Base-by-base conservation (phyloP, 305 asterid genomes). In the Fraxinus nigra region DNA sequence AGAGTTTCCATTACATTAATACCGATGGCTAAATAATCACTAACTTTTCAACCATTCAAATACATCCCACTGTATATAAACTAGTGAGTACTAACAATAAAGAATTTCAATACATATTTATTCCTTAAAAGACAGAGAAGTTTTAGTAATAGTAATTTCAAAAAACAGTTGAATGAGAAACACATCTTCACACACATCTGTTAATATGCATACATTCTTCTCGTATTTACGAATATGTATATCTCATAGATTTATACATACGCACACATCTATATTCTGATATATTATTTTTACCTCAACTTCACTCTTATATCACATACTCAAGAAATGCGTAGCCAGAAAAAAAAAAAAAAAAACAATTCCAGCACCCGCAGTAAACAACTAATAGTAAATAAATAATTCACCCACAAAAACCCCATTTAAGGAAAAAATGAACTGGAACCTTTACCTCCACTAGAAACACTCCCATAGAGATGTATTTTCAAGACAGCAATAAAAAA, bases 371-470 rank as follows among this genome's bases (percentile, higher is more conserved):
- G 28, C n/a, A 34, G 8, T 18, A 75, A 77, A 72, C 72, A 38
- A 80, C 18, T 79, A 20, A 54, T 35, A 9, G 11, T 8, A 26
- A 61, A 75, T 67, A 24, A 77, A 77, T 72, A 79, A 46, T 26
- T 72, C 48, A 24, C 78, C 81, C 67, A 43, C 22, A 67, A 54
- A 59, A 2, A 24, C 30, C 20, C 32, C 16, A 26, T 2, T 14
- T 54, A 56, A 54, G 51, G 6, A 32, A 63, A 33, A 32, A 61
- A 46, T 33, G 73, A 30, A 73, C 69, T 11, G 72, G 65, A 81
- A 84, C 32, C 79, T 34, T 75, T 81, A 78, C 83, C 59, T 70
- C 33, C 73, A 67, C 84, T 76, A 56, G 75, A 81, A 86, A 78
- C 85, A 75, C 85, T 75, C 46, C 79, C 74, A 78, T 74, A 32